These are phyloP conservation scores for Xylaria hypoxylon DNA, from an alignment of 2,329 filamentous ascomycete genomes.

Conservation along the genomic window DNA sequence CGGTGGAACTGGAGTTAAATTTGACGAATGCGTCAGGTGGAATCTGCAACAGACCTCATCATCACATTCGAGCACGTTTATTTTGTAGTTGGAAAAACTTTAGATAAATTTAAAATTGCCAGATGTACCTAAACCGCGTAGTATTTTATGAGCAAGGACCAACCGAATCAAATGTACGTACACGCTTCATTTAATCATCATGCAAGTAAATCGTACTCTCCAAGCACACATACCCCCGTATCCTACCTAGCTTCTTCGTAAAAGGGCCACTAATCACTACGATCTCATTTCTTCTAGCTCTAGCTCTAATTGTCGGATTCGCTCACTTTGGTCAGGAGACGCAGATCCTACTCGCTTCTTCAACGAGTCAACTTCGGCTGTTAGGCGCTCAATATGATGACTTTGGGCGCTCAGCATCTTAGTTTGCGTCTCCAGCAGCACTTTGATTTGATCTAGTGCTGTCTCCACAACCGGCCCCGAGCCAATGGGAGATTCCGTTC, in stretches of 20 bases:
- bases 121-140: slow-evolving; percentile 37
- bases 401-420: slow-evolving; percentile 82
- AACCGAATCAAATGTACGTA: slow-evolving; percentile 43
- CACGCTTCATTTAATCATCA: slow-evolving; percentile 47
- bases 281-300: slow-evolving; percentile 74
- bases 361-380: slow-evolving; percentile 80
- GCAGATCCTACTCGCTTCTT: slow-evolving; percentile 79
- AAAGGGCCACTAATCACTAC: slow-evolving; percentile 47
- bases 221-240: slow-evolving; percentile 29
- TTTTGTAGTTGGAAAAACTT: slow-evolving; percentile 13
- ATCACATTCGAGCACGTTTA: slow-evolving; percentile 16
- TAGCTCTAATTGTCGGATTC: slow-evolving; percentile 74
- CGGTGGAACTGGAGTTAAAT: slow-evolving; percentile 85
- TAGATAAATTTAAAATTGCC: slow-evolving; percentile 21
- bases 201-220: slow-evolving; percentile 38
- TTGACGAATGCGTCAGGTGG: slow-evolving; percentile 91
- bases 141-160: slow-evolving; percentile 38
- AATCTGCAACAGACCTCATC: slow-evolving; percentile 65
- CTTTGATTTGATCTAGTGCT: slow-evolving; percentile 80
- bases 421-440: slow-evolving; percentile 80
- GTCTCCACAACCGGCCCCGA: slow-evolving; percentile 67
- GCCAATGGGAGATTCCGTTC: slow-evolving; percentile 52
- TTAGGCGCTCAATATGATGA: slow-evolving; percentile 77
- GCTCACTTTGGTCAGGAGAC: slow-evolving; percentile 73
- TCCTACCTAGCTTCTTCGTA: slow-evolving; percentile 37